These are phyloP conservation scores for Pseudopyricularia cyperi DNA, from an alignment of 2,329 filamentous ascomycete species.

Conservation along the genomic window DNA sequence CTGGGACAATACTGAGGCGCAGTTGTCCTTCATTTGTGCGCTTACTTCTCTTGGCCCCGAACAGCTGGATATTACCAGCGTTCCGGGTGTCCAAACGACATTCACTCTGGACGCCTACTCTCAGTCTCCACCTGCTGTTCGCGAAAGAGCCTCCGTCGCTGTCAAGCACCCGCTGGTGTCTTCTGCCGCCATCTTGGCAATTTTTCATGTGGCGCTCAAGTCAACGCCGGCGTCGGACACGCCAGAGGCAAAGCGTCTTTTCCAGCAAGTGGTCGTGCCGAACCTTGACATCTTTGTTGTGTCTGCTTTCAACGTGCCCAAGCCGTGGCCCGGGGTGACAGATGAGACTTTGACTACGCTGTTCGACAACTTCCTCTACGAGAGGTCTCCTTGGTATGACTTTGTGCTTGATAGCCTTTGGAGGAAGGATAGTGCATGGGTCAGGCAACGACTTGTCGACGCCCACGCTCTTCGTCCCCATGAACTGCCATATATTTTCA, in stretches of 20 bases:
- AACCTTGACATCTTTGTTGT: conserved; percentile 71
- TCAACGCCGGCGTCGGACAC: conserved; percentile 48
- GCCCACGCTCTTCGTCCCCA: conserved; percentile 58
- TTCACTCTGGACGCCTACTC: conserved; percentile 52
- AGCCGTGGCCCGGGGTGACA: conserved; percentile 64
- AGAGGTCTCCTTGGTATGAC: conserved; percentile 63
- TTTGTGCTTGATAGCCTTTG: conserved; percentile 87
- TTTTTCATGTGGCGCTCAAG: conserved; percentile 52
- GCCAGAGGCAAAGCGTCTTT: conserved; percentile 50
- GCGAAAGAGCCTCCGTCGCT: conserved; percentile 44
- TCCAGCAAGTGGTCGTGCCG: conserved; percentile 54
- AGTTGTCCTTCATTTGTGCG: conserved; percentile 85
- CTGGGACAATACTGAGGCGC: conserved; percentile 78
- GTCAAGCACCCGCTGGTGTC: conserved; percentile 82
- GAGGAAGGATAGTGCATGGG: conserved; percentile 82
- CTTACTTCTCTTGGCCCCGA: conserved; percentile 66
- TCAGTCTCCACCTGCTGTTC: conserved; percentile 33
- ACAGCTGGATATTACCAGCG: conserved; percentile 70
- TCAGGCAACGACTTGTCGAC: conserved; percentile 67
- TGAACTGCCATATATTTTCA: conserved; percentile 56
- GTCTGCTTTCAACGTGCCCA: conserved; percentile 63
- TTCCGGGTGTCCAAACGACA: conserved; percentile 67
- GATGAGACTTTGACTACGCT: conserved; percentile 63
- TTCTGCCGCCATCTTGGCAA: conserved; percentile 62
- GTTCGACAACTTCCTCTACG: conserved; percentile 73